Evolutionary conservation across 495 filamentous ascomycete genomes (phyloP).

Genomic region (Neurospora discreta): DNA sequence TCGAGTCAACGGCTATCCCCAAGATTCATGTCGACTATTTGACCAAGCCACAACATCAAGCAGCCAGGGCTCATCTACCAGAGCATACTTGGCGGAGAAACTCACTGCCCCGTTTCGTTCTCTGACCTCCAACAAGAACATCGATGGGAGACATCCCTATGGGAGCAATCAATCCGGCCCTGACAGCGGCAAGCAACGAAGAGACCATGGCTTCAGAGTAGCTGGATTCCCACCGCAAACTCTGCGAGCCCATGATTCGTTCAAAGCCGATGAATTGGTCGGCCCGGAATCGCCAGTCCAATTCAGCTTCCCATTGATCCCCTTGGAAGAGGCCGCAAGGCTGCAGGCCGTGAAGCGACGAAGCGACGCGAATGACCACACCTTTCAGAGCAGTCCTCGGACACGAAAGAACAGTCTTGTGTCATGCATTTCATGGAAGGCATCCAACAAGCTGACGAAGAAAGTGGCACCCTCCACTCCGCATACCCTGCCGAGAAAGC

Average conservation of each 20-base stretch:
- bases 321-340: constrained; percentile 15
- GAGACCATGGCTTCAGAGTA: neutral
- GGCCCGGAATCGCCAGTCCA: constrained; percentile 5
- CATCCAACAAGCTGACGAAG: constrained; percentile 4
- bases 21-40: constrained; percentile 15
- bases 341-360: constrained; percentile 8
- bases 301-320: constrained; percentile 18
- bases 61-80: constrained; percentile 5
- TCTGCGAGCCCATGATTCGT: neutral
- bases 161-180: neutral
- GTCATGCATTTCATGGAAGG: constrained; percentile 4
- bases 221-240: neutral
- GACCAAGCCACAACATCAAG: constrained; percentile 2
- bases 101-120: constrained; percentile 15
- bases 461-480: constrained; percentile 10
- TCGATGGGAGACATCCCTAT: constrained; percentile 3
- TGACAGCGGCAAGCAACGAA: neutral
- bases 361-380: constrained; percentile 13
- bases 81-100: constrained; percentile 10
- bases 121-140: constrained; percentile 3
- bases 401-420: constrained; percentile 12
- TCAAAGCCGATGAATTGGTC: neutral
- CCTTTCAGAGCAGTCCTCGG: constrained; percentile 5
- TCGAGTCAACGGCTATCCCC: constrained; percentile 18
- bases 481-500: constrained; percentile 5